phyloP scores from a whole-genome alignment of 2,329 filamentous ascomycete species.

The Colletotrichum zoysiae region DNA sequence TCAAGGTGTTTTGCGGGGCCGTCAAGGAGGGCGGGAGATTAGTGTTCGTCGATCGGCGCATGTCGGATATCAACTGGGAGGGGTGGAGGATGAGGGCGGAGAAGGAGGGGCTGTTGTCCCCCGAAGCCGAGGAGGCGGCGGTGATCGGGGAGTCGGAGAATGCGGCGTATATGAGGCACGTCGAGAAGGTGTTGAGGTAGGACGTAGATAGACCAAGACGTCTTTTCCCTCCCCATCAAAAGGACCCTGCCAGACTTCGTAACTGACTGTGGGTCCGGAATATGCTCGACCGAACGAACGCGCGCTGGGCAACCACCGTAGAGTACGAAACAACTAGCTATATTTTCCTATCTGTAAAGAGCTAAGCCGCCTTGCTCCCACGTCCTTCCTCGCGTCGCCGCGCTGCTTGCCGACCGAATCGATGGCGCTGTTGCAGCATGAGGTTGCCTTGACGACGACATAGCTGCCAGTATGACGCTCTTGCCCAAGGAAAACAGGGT shows the following conservation, averaged over 20 bases:
- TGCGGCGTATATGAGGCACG: slow-evolving; percentile 19
- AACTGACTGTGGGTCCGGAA: not conserved
- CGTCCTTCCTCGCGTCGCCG: not conserved
- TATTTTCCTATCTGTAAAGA: slow-evolving; percentile 6
- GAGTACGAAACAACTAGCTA: not conserved
- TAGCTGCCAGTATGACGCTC: not conserved
- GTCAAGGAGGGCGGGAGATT: slow-evolving; percentile 29
- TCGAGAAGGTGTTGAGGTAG: slow-evolving; percentile 10
- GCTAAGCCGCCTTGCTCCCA: not conserved
- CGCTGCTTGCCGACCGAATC: not conserved
- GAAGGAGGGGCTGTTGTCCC: slow-evolving; percentile 3
- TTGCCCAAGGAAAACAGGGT: not conserved
- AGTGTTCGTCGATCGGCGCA: slow-evolving; percentile 33
- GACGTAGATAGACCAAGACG: not conserved
- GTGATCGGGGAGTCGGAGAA: not conserved
- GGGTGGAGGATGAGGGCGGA: slow-evolving; percentile 24
- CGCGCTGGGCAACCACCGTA: not conserved
- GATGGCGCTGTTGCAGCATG: not conserved
- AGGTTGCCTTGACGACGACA: not conserved
- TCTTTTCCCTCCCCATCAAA: too few relatives aligned
- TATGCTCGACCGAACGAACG: not conserved
- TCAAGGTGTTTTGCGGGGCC: slow-evolving; percentile 35
- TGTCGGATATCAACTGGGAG: slow-evolving; percentile 25
- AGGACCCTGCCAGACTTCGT: not conserved
- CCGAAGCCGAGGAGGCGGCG: not conserved